Base-by-base conservation (phyloP, 805 yeast genomes). In the Ogataea angusta region DNA sequence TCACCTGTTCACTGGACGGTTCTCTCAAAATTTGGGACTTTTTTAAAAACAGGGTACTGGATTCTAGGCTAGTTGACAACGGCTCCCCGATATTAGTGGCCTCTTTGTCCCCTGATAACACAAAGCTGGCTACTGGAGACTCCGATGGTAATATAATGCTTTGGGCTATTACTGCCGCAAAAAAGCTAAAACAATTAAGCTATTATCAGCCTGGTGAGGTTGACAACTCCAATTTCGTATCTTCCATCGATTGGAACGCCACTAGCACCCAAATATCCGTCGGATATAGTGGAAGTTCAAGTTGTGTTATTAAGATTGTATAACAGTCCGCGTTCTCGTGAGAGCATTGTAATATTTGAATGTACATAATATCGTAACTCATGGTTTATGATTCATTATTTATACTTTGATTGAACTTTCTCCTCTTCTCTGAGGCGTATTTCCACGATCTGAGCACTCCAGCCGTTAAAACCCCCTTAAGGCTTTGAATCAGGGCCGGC, bases 391-490 rank as follows among this genome's bases (percentile, higher is more conserved):
- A 31, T 33, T 34, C 5, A 40, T 24, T 24, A 31, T 33, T 40
- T 8, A 40, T 34, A 17, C 42, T 39, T 30, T 36, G 39, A 32
- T 36, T 40, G 30, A 61, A 57, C 48, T 73, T 73, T 16, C 53
- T 49, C 38, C 71, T 65, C 63, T 90, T 90, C 34, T 87, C 95
- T 61, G 75, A 66, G 4, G 95, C 90, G 60, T 90, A 90, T 53
- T 72, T 76, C 36, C 79, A 57, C 9, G 90, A 78, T 57, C 84
- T 85, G 14, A 67, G 57, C 1, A 85, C 36, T 1, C 99, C 99
- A 1, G 98, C 96, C 3, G 95, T 88, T 30, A 87, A 66, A 1
- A 91, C 53, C 0, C 99, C 99, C 60, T 91, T 89, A 13, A 78
- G 48, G 22, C 87, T 78, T 62, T 93, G 99, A 7, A 78, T 62